A percentile compares a stretch with the other conserved stretches of the same genome.
Evolutionary conservation across 1,284 basidiomycete species (phyloP).

Genomic region (Laetiporus sulphureus): DNA sequence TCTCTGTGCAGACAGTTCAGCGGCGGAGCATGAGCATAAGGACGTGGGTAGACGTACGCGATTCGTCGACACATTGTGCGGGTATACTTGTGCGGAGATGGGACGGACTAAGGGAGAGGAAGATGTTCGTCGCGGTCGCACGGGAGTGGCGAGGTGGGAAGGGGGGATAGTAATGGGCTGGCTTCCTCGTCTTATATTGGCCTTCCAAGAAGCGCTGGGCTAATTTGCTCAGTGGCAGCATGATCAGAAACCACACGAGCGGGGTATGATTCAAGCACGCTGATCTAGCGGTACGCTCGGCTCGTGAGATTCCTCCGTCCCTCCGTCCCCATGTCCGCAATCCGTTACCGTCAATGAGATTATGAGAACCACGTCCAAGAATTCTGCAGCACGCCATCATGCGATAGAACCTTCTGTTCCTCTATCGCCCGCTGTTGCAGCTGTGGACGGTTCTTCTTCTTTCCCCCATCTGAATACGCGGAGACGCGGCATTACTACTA

Average conservation of each 20-base stretch:
- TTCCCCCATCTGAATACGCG: too few species aligned
- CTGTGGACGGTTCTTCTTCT: too few species aligned
- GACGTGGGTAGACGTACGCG: slow-evolving; percentile 23
- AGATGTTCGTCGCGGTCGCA: too few species aligned
- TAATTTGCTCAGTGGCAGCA: slow-evolving; percentile 7
- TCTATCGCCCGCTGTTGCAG: too few species aligned
- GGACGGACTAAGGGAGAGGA: too few species aligned
- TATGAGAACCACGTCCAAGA: too few species aligned
- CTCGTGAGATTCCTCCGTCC: slow-evolving; percentile 16
- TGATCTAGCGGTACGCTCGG: slow-evolving; percentile 14
- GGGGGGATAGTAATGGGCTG: slow-evolving; percentile 2
- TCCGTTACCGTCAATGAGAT: too few species aligned
- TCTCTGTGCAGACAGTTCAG: slow-evolving; percentile 36
- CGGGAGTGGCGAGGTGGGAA: too few species aligned
- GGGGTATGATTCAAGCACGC: slow-evolving; percentile 18
- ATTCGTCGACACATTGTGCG: slow-evolving; percentile 30
- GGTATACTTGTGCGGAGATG: background rate
- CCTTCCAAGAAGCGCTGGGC: slow-evolving; percentile 16
- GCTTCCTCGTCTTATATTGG: slow-evolving; percentile 17
- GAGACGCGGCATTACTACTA: too few species aligned
- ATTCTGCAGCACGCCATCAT: slow-evolving; percentile 10
- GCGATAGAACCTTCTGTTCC: slow-evolving; percentile 10
- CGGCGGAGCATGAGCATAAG: slow-evolving; percentile 1
- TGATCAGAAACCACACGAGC: slow-evolving; percentile 18
- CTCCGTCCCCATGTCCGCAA: too few species aligned